Percentiles rank a stretch among this genome's conserved stretches.
Evolutionary conservation across 2,329 filamentous ascomycete genomes (phyloP).

Genomic region (Xylariaceae sp.): DNA sequence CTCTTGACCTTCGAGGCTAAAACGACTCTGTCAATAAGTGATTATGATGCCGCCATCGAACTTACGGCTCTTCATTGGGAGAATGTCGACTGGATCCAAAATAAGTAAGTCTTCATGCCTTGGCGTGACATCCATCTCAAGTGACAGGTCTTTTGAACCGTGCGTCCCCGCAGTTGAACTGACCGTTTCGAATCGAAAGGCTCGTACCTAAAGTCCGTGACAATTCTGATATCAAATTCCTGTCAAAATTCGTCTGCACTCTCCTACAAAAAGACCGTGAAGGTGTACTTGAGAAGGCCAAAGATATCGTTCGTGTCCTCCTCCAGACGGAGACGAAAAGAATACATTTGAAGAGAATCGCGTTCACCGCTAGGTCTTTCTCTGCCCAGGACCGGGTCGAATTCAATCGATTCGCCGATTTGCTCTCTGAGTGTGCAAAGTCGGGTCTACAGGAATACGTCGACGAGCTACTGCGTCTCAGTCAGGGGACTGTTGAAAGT

Average conservation of each 20-base stretch:
- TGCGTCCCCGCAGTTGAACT: neutral
- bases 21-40: neutral
- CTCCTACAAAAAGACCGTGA: slow-evolving; percentile 7
- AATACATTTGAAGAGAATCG: slow-evolving; percentile 1
- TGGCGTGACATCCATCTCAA: neutral
- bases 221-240: slow-evolving; percentile 1
- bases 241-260: slow-evolving; percentile 11
- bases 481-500: neutral
- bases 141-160: neutral
- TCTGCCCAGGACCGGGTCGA: neutral
- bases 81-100: slow-evolving; percentile 1
- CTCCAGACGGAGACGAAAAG: neutral
- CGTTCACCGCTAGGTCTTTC: neutral
- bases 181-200: slow-evolving; percentile 1
- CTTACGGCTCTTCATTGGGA: slow-evolving; percentile 3
- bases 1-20: neutral
- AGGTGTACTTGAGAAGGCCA: slow-evolving; percentile 2
- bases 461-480: slow-evolving; percentile 7
- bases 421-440: slow-evolving; percentile 4
- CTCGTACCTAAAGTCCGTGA: slow-evolving; percentile 8
- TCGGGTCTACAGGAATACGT: slow-evolving; percentile 6
- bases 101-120: slow-evolving; percentile 3
- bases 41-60: slow-evolving; percentile 8
- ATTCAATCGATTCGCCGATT: neutral
- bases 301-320: slow-evolving; percentile 2